Evolutionary conservation across 2,329 filamentous ascomycete species (phyloP), one percentile per base, ranked within the genome.

Genomic region (Thermoascus crustaceus): DNA sequence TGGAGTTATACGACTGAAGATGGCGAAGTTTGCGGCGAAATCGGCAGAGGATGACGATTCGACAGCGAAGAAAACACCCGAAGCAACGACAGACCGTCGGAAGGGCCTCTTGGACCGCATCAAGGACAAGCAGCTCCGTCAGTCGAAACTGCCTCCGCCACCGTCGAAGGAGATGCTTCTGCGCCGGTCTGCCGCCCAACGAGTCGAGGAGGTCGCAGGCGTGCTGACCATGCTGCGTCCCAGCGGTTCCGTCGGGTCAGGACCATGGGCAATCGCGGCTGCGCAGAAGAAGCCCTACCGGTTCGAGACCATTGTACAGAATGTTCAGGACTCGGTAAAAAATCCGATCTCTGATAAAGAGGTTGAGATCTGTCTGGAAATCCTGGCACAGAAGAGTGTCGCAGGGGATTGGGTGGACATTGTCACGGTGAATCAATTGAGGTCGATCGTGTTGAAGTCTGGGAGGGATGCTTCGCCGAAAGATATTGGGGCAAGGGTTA

Each of bases 41-140:
- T n/a, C n/a, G 21, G 40, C 33, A 3, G 44, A 49, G 14, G 34
- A 47, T 5, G 39, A 48, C 4, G 39, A 37, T 1, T 32, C 39
- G 13, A 36, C n/a, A n/a, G n/a, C 42, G 3, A 35, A 31, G 4
- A 54, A 52, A 49, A 57, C 41, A 31, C 49, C 40, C 30, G 55
- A 43, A 34, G 51, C 44, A 22, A 54, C 52, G 5, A 45, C 35
- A 17, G 52, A 54, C 26, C 62, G 64, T 11, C 57, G 60, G 33
- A 78, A 82, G 65, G 76, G 75, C 35, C 74, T 93, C 16, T 69
- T 91, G 38, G 83, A 88, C 56, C 80, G 83, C 32, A 75, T 93
- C 44, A 79, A 82, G 43, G 69, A 73, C 36, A 89, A 89, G 64
- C 75, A 83, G 46, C 58, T 46, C 22, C 55, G 49, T 19, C 64